Percentiles rank a stretch among this genome's conserved stretches.
Evolutionary conservation across 495 filamentous ascomycete species (phyloP).

Genomic region (Pseudotulostoma volvatum): DNA sequence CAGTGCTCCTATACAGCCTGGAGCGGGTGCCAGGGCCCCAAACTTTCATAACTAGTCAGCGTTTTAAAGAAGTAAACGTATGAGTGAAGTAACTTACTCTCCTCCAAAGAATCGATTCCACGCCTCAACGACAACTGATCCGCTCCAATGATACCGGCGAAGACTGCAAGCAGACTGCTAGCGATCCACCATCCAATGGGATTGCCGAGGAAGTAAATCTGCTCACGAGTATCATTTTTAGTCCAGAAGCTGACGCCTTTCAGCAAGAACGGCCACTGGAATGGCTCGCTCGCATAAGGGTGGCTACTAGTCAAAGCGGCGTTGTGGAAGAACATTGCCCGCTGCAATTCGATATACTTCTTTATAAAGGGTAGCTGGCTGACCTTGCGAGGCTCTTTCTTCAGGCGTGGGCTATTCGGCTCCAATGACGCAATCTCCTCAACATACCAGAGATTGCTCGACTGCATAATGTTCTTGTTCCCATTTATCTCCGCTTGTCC

Average conservation of each 20-base stretch:
- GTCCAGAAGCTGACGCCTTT: constrained; percentile 99
- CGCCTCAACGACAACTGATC: constrained; percentile 86
- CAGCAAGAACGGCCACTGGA: constrained; percentile 93
- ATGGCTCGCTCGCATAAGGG: constrained; percentile 86
- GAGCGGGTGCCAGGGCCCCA: constrained; percentile 63
- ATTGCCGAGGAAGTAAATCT: constrained; percentile 98
- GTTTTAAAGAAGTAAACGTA: too few species aligned
- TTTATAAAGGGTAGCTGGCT: constrained; percentile 74
- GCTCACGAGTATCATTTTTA: constrained; percentile 83
- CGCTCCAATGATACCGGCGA: constrained; percentile 77
- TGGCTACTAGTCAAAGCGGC: constrained; percentile 93
- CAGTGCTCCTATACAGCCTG: constrained; percentile 92
- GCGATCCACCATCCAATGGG: constrained; percentile 96
- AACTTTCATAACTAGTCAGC: constrained; percentile 13
- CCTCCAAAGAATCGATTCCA: constrained; percentile 83
- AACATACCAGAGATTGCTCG: constrained; percentile 86
- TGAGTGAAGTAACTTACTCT: constrained; percentile 57
- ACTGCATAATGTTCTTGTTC: constrained; percentile 85
- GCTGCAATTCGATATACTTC: constrained; percentile 93
- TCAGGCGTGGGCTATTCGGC: constrained; percentile 47
- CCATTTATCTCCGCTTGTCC: constrained; percentile 98
- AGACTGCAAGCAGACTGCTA: constrained; percentile 80
- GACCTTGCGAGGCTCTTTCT: constrained; percentile 55
- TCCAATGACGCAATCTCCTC: constrained; percentile 76
- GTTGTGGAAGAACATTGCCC: constrained; percentile 99